A percentile compares a stretch with the other conserved stretches of the same genome.
phyloP scores from a whole-genome alignment of 1,284 basidiomycete genomes.

The Trichosporon ovoides region DNA sequence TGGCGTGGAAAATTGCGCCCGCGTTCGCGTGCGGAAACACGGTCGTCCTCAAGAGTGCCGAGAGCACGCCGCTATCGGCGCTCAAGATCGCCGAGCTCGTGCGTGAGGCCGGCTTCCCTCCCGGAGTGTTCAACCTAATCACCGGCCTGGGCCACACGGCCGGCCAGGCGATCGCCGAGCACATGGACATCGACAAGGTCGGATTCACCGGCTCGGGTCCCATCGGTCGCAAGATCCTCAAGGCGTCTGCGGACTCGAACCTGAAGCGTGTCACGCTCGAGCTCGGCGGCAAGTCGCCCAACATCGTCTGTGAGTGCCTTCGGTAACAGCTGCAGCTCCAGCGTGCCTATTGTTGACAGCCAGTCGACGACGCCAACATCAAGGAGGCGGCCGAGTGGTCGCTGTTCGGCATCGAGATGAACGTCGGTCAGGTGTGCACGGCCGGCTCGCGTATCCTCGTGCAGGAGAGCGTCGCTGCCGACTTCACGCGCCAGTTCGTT shows the following conservation, averaged over 20 bases:
- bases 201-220: slow-evolving; percentile 56
- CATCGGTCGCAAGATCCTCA: slow-evolving; percentile 77
- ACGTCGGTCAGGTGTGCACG: slow-evolving; percentile 19
- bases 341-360: not conserved
- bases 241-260: slow-evolving; percentile 71
- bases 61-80: slow-evolving; percentile 79
- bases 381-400: slow-evolving; percentile 26
- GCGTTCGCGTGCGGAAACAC: slow-evolving; percentile 63
- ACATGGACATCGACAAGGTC: slow-evolving; percentile 67
- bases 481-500: slow-evolving; percentile 64
- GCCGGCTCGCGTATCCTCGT: slow-evolving; percentile 61
- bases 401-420: slow-evolving; percentile 20
- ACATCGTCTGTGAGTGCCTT: slow-evolving; percentile 19
- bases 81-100: slow-evolving; percentile 58
- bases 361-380: slow-evolving; percentile 22
- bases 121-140: slow-evolving; percentile 79
- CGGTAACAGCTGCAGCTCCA: not conserved
- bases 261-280: slow-evolving; percentile 59
- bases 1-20: slow-evolving; percentile 81
- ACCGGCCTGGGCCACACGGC: slow-evolving; percentile 61
- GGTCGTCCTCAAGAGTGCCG: slow-evolving; percentile 50
- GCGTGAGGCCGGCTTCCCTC: slow-evolving; percentile 77
- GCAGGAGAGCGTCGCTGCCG: slow-evolving; percentile 72
- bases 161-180: slow-evolving; percentile 57
- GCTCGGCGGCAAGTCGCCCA: slow-evolving; percentile 48